Evolutionary conservation across 306 rosid genomes (phyloP), one percentile per base, ranked within the genome.

Genomic region (Pyrus betulifolia): DNA sequence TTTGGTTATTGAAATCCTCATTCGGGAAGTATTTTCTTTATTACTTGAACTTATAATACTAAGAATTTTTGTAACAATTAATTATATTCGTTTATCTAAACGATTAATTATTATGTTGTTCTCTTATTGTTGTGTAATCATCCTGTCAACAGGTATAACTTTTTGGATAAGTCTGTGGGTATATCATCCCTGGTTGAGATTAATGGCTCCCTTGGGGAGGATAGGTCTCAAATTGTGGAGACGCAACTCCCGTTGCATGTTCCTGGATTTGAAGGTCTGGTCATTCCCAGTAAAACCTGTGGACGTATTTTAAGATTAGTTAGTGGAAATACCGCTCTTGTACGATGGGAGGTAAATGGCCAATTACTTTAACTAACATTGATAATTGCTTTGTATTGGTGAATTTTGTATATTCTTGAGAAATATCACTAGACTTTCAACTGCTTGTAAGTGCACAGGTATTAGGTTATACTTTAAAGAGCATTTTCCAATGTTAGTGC

Each of bases 301-400:
- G 98, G 98, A 59, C 91, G 65, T 55, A 80, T 94, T 81, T 71
- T 94, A 86, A 94, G 84, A 89, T 71, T 88, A 74, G 81, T 90
- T 74, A 86, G 86, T 74, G 84, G 78, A 76, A 81, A 85, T 77
- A 83, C 91, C 67, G 95, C 88, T 89, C 97, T 94, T 84, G 98
- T 94, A 69, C 87, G 89, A 86, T 94, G 97, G 98, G 95, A 94
- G 97, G 98, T 94, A 83, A 81, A 59, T 78, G 61, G 60, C 60
- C 58, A n/a, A 57, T 72, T 74, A 44, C 64, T 82, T 76, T 45
- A 75, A 11, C 65, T 73, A 23, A 61, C 14, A 4, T 67, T 78
- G n/a, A 38, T 40, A 38, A 55, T 76, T 79, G 66, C 59, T 59
- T 45, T 6, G 12, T 69, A 28, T 70, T 25, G 63, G 62, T 77